These are phyloP conservation scores for Erigeron canadensis DNA, from an alignment of 129 eudicot species.

Conservation along the genomic window DNA sequence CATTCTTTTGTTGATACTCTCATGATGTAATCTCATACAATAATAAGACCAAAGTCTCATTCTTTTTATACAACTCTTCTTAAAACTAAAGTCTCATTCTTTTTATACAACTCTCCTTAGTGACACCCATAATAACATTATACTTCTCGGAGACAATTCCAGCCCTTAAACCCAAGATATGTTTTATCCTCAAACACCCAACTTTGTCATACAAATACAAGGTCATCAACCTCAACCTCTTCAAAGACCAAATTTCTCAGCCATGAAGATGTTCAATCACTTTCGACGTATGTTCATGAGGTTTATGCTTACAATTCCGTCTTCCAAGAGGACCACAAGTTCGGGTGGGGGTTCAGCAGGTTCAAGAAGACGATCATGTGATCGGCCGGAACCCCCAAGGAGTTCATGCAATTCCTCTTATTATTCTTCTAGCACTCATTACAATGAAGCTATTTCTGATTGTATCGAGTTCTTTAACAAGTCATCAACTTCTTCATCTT, in stretches of 20 bases:
- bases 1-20: slow-evolving; percentile 36
- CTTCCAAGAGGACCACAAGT: slow-evolving; percentile 24
- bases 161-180: slow-evolving; percentile 28
- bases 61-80: slow-evolving; percentile 34
- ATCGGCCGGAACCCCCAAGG: slow-evolving; percentile 56
- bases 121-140: slow-evolving; percentile 54
- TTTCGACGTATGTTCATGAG: slow-evolving; percentile 59
- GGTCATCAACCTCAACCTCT: slow-evolving; percentile 16
- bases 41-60: slow-evolving; percentile 24
- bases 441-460: slow-evolving; percentile 69
- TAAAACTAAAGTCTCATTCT: slow-evolving; percentile 29
- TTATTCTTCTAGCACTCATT: slow-evolving; percentile 58
- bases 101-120: slow-evolving; percentile 33
- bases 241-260: slow-evolving; percentile 33
- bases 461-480: slow-evolving; percentile 75
- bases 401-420: slow-evolving; percentile 57
- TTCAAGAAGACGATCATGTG: slow-evolving; percentile 48
- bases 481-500: slow-evolving; percentile 44
- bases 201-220: slow-evolving; percentile 40
- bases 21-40: slow-evolving; percentile 36
- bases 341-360: slow-evolving; percentile 24
- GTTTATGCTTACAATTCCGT: slow-evolving; percentile 42
- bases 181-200: slow-evolving; percentile 32
- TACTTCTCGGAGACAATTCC: slow-evolving; percentile 55
- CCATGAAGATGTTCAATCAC: slow-evolving; percentile 65